These are phyloP conservation scores for Septoria petroselini DNA, from an alignment of 2,329 filamentous ascomycete genomes.

Conservation along the genomic window DNA sequence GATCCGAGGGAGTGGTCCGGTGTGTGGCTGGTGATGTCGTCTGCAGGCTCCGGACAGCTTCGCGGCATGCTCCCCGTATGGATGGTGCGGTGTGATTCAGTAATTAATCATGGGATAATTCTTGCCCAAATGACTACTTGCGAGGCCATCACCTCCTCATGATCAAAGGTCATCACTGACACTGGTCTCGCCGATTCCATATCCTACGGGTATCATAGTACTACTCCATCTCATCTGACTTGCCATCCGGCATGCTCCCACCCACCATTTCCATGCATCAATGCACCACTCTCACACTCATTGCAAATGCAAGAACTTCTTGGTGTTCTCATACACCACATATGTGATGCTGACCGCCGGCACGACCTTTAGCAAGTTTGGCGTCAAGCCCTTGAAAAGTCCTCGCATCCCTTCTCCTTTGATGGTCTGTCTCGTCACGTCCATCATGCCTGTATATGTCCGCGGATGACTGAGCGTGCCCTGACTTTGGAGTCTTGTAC, in stretches of 20 bases:
- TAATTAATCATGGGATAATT: too few relatives aligned
- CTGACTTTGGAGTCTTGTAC: constrained; percentile 83
- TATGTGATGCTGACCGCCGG: constrained; percentile 92
- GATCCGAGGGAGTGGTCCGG: background rate
- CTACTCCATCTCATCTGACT: background rate
- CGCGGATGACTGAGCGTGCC: constrained; percentile 82
- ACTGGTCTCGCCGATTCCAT: background rate
- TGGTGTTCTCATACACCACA: constrained; percentile 88
- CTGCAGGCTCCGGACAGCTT: background rate
- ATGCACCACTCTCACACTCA: background rate
- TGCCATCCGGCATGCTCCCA: background rate
- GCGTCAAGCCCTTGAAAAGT: constrained; percentile 90
- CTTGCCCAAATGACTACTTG: too few relatives aligned
- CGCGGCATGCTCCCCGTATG: background rate
- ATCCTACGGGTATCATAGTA: constrained; percentile 4
- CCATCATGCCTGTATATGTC: constrained; percentile 83
- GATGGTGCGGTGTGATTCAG: too few relatives aligned
- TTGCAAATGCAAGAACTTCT: constrained; percentile 57
- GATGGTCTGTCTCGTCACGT: constrained; percentile 81
- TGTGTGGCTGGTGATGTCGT: background rate
- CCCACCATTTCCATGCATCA: background rate
- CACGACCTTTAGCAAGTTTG: constrained; percentile 93
- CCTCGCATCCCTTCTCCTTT: constrained; percentile 78
- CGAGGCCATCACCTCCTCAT: too few relatives aligned
- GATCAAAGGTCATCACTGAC: too few relatives aligned